Evolutionary conservation across 331 rosid species (phyloP).

Genomic region (Ulmus americana): DNA sequence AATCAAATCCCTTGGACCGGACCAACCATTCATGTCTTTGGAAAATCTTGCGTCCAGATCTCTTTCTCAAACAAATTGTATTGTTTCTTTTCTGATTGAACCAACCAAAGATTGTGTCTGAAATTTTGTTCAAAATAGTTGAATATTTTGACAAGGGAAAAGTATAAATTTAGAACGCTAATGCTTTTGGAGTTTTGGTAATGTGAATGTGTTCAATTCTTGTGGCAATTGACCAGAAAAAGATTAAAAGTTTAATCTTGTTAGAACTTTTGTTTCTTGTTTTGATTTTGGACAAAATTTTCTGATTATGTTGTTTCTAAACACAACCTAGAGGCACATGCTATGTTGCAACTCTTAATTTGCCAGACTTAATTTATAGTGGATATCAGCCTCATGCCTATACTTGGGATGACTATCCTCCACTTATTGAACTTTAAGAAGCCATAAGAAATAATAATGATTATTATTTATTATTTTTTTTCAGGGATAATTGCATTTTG

Average conservation of each 20-base stretch:
- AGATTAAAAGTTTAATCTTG: too few species aligned
- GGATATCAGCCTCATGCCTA: conserved; percentile 73
- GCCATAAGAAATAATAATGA: conserved; percentile 39
- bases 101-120: too few species aligned
- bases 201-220: background rate
- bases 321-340: conserved; percentile 84
- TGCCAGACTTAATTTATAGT: conserved; percentile 68
- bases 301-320: background rate
- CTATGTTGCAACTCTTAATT: conserved; percentile 71
- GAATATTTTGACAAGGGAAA: too few species aligned
- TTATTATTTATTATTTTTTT: too few species aligned
- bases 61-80: background rate
- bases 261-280: background rate
- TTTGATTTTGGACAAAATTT: background rate
- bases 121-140: too few species aligned
- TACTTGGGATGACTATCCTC: conserved; percentile 82
- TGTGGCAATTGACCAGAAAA: too few species aligned
- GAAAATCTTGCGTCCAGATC: conserved; percentile 65
- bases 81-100: too few species aligned
- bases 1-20: conserved; percentile 68
- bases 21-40: conserved; percentile 84
- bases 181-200: background rate
- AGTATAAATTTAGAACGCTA: background rate
- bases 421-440: conserved; percentile 58
- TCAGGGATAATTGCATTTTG: too few species aligned